Evolutionary conservation across 2,329 filamentous ascomycete species (phyloP), one percentile per base, ranked within the genome.

Genomic region (Cucurbitaria berberidis): DNA sequence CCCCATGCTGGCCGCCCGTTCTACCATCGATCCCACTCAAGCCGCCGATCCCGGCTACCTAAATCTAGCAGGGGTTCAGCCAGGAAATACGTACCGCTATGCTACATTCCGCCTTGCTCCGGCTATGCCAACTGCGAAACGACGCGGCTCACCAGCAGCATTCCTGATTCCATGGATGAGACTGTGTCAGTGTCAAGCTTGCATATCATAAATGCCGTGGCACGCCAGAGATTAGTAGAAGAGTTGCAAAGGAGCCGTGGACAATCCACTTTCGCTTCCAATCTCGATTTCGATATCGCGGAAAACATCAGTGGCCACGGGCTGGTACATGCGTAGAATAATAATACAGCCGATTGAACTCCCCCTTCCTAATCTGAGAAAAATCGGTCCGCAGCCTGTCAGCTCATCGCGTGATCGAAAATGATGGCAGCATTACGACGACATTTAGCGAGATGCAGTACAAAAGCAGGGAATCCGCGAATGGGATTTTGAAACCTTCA

Each of bases 21-120:
- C 51, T 48, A 40, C 18, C 46, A 65, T 59, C 68, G 67, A 71
- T 70, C 59, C 44, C 51, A 51, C 40, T 45, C 52, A 57, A 58
- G 66, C 60, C 51, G 59, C 48, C 67, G 67, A 72, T 73, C 61
- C 40, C 48, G 39, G 57, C 46, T 41, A 50, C 40, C 53, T 48
- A 35, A n/a, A 56, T 51, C 49, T 47, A 51, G 48, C 51, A 27
- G 40, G 44, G 55, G 53, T 58, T 45, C 51, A 45, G n/a, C 53
- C 56, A 57, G 48, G 43, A 42, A 38, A 29, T 16, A 39, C 53
- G 53, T 48, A 39, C 40, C 43, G 51, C 64, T 63, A 67, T 44
- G 38, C 62, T 51, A 11, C 36, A 47, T 61, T 34, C 45, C 34
- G 53, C n/a, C n/a, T 15, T 19, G 18, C 43, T 55, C 63, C 66